Evolutionary conservation across 2,329 filamentous ascomycete species (phyloP).

Genomic region (Anthostomella pinea): DNA sequence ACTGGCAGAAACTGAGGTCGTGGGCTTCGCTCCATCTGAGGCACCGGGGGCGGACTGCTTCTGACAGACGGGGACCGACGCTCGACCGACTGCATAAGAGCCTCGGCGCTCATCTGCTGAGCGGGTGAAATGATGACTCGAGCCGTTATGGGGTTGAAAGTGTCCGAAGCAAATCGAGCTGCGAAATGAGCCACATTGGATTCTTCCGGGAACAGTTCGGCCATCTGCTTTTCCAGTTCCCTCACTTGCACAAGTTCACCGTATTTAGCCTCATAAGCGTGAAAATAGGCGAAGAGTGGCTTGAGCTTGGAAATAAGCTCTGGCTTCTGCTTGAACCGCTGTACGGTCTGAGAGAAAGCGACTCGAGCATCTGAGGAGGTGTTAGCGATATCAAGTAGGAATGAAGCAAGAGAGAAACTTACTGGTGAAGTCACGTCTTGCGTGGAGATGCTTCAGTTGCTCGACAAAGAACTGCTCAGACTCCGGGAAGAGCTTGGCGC

Average conservation of each 20-base stretch:
- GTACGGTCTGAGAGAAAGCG: slow-evolving; percentile 92
- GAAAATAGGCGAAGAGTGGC: slow-evolving; percentile 84
- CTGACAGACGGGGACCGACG: slow-evolving; percentile 41
- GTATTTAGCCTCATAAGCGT: slow-evolving; percentile 91
- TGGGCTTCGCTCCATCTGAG: slow-evolving; percentile 39
- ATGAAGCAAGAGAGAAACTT: slow-evolving; percentile 39
- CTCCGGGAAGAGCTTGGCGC: slow-evolving; percentile 87
- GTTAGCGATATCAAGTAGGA: slow-evolving; percentile 16
- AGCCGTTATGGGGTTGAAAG: slow-evolving; percentile 79
- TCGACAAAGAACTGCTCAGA: slow-evolving; percentile 92
- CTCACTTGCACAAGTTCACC: slow-evolving; percentile 88
- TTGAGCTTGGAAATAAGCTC: slow-evolving; percentile 74
- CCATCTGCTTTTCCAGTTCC: slow-evolving; percentile 90
- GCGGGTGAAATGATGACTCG: slow-evolving; percentile 79
- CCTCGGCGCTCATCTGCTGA: slow-evolving; percentile 70
- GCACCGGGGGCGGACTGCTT: slow-evolving; percentile 42
- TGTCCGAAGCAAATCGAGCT: slow-evolving; percentile 68
- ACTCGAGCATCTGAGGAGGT: slow-evolving; percentile 73
- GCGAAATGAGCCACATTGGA: slow-evolving; percentile 73
- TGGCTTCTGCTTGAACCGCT: slow-evolving; percentile 73
- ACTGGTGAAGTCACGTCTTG: slow-evolving; percentile 92
- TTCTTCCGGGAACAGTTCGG: slow-evolving; percentile 87
- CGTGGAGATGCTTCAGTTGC: slow-evolving; percentile 91
- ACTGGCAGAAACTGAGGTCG: slow-evolving; percentile 45
- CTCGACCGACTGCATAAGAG: slow-evolving; percentile 53